Evolutionary conservation across 257 asterid species (phyloP).

Genomic region (Solanum chilense): DNA sequence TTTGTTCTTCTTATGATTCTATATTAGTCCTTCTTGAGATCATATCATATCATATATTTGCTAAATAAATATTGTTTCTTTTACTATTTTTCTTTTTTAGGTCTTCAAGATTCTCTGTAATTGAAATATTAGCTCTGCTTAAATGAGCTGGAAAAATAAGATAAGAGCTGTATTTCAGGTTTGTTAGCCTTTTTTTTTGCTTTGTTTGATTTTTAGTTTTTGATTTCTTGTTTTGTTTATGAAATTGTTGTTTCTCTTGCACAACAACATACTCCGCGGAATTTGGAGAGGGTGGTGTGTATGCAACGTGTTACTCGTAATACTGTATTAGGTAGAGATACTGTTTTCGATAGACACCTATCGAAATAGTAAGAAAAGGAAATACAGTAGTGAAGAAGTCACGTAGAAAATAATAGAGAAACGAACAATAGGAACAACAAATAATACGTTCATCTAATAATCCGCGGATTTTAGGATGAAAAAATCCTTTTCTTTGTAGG

Average conservation of each 20-base stretch:
- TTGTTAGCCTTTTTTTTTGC: background rate
- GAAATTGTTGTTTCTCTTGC: background rate
- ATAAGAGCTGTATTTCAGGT: slow-evolving; percentile 55
- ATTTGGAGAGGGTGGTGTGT: background rate
- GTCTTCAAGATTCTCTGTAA: background rate
- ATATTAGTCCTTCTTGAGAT: background rate
- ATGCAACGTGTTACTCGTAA: background rate
- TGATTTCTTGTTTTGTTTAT: background rate
- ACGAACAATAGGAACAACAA: background rate
- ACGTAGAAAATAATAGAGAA: too few relatives aligned
- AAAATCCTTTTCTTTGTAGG: background rate
- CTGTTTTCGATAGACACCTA: background rate
- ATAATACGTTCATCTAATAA: too few relatives aligned
- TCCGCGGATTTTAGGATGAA: background rate
- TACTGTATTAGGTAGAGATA: background rate
- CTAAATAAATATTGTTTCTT: background rate
- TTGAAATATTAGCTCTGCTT: background rate
- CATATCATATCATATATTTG: background rate
- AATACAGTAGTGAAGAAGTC: background rate
- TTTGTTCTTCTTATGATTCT: background rate
- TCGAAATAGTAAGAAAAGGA: background rate
- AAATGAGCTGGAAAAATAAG: slow-evolving; percentile 45
- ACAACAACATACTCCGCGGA: background rate
- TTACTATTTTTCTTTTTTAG: background rate
- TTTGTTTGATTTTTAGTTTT: background rate